A percentile compares a stretch with the other conserved stretches of the same genome.
Conservation (phyloP, 306 rosid genomes). For the Medicago arabica region DNA sequence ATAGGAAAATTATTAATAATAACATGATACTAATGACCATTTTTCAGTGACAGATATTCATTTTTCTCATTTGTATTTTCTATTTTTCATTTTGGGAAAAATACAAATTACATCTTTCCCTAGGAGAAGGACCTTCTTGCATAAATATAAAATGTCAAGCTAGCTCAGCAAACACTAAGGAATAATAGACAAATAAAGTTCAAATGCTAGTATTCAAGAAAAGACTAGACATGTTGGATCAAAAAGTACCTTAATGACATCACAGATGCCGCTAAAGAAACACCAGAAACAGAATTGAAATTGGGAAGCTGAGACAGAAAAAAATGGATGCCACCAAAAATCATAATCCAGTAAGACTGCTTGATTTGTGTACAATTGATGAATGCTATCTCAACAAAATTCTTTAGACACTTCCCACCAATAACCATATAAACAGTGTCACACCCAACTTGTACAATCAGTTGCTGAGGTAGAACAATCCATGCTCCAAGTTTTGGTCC, state of each 20-base stretch:
- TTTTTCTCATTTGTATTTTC: no score
- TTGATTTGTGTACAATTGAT: slow-evolving; percentile 66
- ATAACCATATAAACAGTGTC: slow-evolving; percentile 86
- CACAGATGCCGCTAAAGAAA: slow-evolving; percentile 88
- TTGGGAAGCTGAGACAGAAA: slow-evolving; percentile 95
- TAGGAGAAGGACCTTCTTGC: no score
- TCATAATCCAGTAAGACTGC: slow-evolving; percentile 83
- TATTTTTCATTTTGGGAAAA: not conserved
- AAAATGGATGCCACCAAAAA: slow-evolving; percentile 84
- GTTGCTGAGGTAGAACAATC: slow-evolving; percentile 89
- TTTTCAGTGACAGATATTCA: not conserved
- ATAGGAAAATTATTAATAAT: no score
- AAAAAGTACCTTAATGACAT: slow-evolving; percentile 78
- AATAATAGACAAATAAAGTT: not conserved
- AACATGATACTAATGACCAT: no score
- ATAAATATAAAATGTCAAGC: not conserved
- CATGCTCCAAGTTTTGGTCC: slow-evolving; percentile 90
- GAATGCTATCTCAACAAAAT: slow-evolving; percentile 86
- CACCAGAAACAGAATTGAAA: slow-evolving; percentile 89
- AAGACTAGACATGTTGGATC: no score
- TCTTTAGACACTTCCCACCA: slow-evolving; percentile 86
- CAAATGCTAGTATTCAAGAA: no score
- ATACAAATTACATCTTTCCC: not conserved
- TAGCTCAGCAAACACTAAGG: slow-evolving; percentile 12
- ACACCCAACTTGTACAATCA: slow-evolving; percentile 90